Evolutionary conservation across 164 flowering plant genomes (phyloP), one percentile per base, ranked within the genome.

Genomic region (Stephania cephalantha): DNA sequence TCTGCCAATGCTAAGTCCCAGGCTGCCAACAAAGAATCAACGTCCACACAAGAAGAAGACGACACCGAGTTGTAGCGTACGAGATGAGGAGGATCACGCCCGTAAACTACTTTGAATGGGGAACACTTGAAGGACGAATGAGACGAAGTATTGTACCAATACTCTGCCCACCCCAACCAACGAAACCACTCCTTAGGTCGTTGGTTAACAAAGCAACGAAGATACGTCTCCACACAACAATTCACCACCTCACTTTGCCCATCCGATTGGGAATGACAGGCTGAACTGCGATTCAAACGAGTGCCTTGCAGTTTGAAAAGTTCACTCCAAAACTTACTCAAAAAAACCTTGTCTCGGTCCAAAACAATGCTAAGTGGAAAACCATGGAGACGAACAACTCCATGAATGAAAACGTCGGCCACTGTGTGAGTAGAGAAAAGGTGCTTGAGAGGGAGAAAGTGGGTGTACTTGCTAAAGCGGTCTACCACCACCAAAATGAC

Each of bases 161-260:
- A 72, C 18, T 72, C 74, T 0, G 74, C 74, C 74, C 74, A 72
- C 1, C 46, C 6, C 1, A 72, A 11, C 66, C 74, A 72, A 3
- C 13, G 13, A 0, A 55, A 6, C 74, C 74, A 72, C 4, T 29
- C 4, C 2, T 2, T 1, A 9, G 29, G 74, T 31, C 25, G 25
- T 25, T 25, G 25, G 25, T 25, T 25, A 25, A 25, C 0, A 25
- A 25, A 25, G 25, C 25, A 25, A 25, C 25, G 25, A 25, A 25
- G 25, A 25, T 25, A 25, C 25, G 25, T 25, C 25, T 25, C 25
- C 25, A 25, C 25, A 25, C 25, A 25, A 25, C 25, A 25, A 25
- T 25, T 25, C 25, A 25, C 25, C 25, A 25, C 25, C 25, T 25
- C 25, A 25, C 25, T 25, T 25, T 25, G 25, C 25, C 25, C 25